Percentiles rank a stretch among this genome's conserved stretches.
phyloP scores from a whole-genome alignment of 768 basidiomycete species.

The Lentinula lateritia region DNA sequence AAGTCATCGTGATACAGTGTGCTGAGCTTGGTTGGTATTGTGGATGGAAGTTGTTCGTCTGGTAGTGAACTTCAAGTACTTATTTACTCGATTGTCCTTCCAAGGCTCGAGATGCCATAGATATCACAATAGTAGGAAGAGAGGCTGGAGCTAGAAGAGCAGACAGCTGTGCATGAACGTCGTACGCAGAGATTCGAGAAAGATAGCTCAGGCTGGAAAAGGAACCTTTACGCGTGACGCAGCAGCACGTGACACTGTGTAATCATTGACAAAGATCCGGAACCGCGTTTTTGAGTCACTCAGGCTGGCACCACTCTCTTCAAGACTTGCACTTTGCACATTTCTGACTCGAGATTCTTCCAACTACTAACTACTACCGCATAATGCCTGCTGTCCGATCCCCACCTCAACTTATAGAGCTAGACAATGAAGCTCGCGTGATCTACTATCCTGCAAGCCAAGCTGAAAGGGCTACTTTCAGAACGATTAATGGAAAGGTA shows the following conservation, averaged over 20 bases:
- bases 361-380: background rate
- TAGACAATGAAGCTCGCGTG: background rate
- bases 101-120: background rate
- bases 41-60: background rate
- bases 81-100: background rate
- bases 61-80: background rate
- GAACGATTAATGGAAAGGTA: slow-evolving; percentile 23
- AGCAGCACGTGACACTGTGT: background rate
- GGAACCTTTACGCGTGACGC: background rate
- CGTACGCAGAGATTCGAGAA: background rate
- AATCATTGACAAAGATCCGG: background rate
- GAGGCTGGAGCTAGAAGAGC: background rate
- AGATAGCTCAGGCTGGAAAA: background rate
- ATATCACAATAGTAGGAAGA: background rate
- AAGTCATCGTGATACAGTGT: background rate
- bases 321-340: background rate
- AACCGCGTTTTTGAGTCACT: background rate
- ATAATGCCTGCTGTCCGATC: background rate
- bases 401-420: background rate
- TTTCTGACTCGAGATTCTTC: no score
- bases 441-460: slow-evolving; percentile 12
- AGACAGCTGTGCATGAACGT: background rate
- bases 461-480: slow-evolving; percentile 16
- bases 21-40: background rate
- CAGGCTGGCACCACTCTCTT: background rate